Conservation (phyloP, 2,329 filamentous ascomycete species). For the Microdochium trichocladiopsis region DNA sequence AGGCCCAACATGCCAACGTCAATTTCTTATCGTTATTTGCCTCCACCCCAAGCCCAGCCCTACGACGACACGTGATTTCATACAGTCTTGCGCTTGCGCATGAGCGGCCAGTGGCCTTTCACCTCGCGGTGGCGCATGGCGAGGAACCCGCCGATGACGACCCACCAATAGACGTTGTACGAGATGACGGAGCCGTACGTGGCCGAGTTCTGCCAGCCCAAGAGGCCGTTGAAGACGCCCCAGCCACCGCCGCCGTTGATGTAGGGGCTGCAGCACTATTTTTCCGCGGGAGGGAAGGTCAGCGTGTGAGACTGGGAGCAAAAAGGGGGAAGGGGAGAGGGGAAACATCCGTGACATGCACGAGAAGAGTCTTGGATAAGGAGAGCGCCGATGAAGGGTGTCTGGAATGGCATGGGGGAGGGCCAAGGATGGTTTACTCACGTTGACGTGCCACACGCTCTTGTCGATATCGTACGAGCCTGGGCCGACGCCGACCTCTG, state of each 20-base stretch:
- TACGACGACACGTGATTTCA: too few species aligned
- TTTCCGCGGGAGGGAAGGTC: constrained; percentile 1
- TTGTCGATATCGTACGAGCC: constrained; percentile 74
- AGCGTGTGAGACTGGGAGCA: neutral
- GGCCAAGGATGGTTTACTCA: constrained; percentile 28
- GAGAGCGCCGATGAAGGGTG: too few species aligned
- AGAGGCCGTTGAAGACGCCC: constrained; percentile 80
- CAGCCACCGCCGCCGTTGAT: constrained; percentile 70
- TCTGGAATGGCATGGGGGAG: neutral
- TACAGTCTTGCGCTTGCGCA: constrained; percentile 21
- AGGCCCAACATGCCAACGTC: too few species aligned
- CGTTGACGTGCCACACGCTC: constrained; percentile 78
- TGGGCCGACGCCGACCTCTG: constrained; percentile 36
- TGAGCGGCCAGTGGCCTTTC: constrained; percentile 41
- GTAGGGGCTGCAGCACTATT: constrained; percentile 70
- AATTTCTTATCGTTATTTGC: too few species aligned
- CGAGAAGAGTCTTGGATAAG: too few species aligned
- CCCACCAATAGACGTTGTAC: constrained; percentile 84
- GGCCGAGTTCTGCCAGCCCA: constrained; percentile 84
- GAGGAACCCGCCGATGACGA: constrained; percentile 58
- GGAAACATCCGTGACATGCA: neutral
- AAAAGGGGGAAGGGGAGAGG: neutral
- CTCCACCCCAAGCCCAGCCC: too few species aligned
- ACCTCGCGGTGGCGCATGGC: constrained; percentile 60
- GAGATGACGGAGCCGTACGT: constrained; percentile 82